Evolutionary conservation across 2,329 filamentous ascomycete genomes (phyloP).

Genomic region (Teratosphaeria zuluensis): DNA sequence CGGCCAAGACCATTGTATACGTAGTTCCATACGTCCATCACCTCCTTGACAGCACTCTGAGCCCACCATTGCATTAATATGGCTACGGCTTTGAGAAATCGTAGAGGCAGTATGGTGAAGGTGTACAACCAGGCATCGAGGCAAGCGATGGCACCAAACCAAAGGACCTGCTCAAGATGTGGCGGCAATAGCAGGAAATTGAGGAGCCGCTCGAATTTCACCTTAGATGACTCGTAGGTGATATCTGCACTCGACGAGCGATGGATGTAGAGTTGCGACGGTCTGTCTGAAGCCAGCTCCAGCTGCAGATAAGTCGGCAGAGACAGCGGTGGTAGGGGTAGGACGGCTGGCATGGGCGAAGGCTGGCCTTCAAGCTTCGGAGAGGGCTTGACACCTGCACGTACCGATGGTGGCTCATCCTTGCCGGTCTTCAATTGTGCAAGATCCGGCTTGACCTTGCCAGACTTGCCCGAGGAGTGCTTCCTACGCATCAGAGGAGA

Average conservation of each 20-base stretch:
- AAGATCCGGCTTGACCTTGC: constrained; percentile 12
- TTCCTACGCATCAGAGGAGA: constrained; percentile 30
- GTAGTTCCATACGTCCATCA: constrained; percentile 60
- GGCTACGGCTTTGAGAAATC: constrained; percentile 71
- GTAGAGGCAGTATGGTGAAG: constrained; percentile 85
- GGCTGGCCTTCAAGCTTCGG: constrained; percentile 24
- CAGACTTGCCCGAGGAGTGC: constrained; percentile 19
- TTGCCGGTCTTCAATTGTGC: constrained; percentile 28
- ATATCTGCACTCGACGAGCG: constrained; percentile 47
- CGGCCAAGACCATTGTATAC: constrained; percentile 72
- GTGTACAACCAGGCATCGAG: constrained; percentile 94
- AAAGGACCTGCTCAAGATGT: constrained; percentile 72
- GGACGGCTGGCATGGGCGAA: constrained; percentile 41
- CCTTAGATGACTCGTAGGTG: constrained; percentile 83
- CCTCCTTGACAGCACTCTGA: constrained; percentile 61
- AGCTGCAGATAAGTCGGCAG: constrained; percentile 57
- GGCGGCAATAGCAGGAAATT: constrained; percentile 79
- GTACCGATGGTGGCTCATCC: constrained; percentile 5
- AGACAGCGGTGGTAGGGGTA: constrained; percentile 53
- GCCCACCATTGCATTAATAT: constrained; percentile 73
- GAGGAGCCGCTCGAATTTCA: constrained; percentile 83
- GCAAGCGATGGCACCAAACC: constrained; percentile 83
- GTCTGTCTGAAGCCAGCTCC: constrained; percentile 51
- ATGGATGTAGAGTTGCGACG: constrained; percentile 55
- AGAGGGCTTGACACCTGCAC: constrained; percentile 19